These are phyloP conservation scores for Lactarius pseudohatsudake DNA, from an alignment of 768 basidiomycete species.

Conservation along the genomic window DNA sequence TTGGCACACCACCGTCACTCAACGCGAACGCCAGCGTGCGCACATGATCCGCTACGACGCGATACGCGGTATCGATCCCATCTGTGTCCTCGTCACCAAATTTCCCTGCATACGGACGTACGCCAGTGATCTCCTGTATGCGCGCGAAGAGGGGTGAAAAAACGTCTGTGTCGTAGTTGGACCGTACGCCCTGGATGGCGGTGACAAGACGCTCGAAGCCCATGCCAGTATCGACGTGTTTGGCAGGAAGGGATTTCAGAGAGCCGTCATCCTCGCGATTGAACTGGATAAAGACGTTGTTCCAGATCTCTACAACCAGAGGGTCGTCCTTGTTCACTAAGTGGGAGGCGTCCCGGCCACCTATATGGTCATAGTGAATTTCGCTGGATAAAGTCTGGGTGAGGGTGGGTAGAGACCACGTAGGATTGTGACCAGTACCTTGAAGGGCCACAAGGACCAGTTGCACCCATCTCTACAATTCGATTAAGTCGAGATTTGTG, in stretches of 20 bases:
- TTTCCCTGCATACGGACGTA: conserved; percentile 82
- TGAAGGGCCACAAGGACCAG: conserved; percentile 97
- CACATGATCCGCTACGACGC: conserved; percentile 95
- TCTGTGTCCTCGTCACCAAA: conserved; percentile 95
- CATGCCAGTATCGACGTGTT: conserved; percentile 99
- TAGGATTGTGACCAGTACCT: conserved; percentile 47
- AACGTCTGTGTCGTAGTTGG: conserved; percentile 98
- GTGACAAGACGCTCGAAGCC: conserved; percentile 98
- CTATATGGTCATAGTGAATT: conserved; percentile 95
- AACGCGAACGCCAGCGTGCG: conserved; percentile 94
- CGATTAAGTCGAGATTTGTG: conserved; percentile 5
- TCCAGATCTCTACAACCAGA: conserved; percentile 98
- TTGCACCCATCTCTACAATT: conserved; percentile 92
- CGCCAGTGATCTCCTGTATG: conserved; percentile 87
- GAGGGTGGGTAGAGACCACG: not conserved
- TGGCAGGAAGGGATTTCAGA: conserved; percentile 77
- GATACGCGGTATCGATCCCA: conserved; percentile 96
- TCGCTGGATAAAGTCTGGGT: conserved; percentile 52
- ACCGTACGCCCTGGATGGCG: conserved; percentile 83
- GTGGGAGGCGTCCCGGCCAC: conserved; percentile 91
- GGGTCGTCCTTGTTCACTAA: conserved; percentile 97
- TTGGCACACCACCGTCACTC: conserved; percentile 94
- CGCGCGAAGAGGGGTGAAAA: conserved; percentile 86
- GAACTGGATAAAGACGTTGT: conserved; percentile 99
- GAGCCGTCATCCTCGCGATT: conserved; percentile 91